Conservation (phyloP, 768 basidiomycete genomes). For the Hygrocybe coccinea region DNA sequence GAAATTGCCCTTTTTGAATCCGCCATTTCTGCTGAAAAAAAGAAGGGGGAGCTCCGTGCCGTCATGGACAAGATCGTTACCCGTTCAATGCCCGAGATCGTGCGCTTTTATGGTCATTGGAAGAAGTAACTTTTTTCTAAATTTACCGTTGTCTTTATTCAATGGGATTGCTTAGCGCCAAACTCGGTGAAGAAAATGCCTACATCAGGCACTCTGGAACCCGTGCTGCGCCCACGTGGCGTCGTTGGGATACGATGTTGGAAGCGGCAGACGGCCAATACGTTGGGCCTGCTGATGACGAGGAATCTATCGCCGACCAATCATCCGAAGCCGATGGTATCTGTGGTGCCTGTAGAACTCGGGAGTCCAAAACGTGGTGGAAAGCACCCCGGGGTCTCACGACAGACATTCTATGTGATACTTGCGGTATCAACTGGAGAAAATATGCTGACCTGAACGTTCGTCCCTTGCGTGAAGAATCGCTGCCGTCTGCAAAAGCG, state of each 20-base stretch:
- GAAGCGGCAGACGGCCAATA: constrained; percentile 43
- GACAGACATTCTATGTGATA: constrained; percentile 75
- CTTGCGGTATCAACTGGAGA: constrained; percentile 83
- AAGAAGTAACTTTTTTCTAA: constrained; percentile 52
- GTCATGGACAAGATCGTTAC: constrained; percentile 71
- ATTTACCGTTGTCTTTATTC: constrained; percentile 9
- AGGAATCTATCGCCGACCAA: constrained; percentile 65
- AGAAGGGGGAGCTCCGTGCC: constrained; percentile 70
- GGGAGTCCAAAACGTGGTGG: constrained; percentile 82
- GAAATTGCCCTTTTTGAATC: constrained; percentile 75
- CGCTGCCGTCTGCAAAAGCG: constrained; percentile 47
- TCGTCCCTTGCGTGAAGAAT: constrained; percentile 65
- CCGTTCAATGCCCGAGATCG: constrained; percentile 68
- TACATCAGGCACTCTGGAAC: constrained; percentile 40
- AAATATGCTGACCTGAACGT: constrained; percentile 90
- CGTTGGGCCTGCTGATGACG: constrained; percentile 61
- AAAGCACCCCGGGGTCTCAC: constrained; percentile 84
- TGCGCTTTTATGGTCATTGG: constrained; percentile 82
- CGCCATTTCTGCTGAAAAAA: constrained; percentile 46
- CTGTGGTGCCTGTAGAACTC: constrained; percentile 83
- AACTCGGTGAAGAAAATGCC: constrained; percentile 64
- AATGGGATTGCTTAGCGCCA: constrained; percentile 42
- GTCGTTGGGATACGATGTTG: constrained; percentile 34
- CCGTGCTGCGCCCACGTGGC: constrained; percentile 32
- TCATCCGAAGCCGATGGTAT: constrained; percentile 46